These are phyloP conservation scores for Rutstroemia sydowiana DNA, from an alignment of 2,329 filamentous ascomycete genomes.

Conservation along the genomic window DNA sequence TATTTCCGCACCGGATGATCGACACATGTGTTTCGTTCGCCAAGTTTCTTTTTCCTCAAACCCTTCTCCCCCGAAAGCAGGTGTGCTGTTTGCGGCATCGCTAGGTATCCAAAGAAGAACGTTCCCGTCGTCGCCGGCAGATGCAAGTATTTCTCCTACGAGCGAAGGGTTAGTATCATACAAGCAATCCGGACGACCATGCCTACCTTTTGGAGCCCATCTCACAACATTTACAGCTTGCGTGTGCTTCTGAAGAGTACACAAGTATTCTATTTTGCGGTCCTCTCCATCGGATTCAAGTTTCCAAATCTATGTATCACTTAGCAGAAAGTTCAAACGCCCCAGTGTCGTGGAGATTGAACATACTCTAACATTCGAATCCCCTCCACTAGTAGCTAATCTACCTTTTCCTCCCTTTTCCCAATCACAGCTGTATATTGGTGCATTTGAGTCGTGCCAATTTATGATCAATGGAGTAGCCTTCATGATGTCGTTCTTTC, in stretches of 20 bases:
- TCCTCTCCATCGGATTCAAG: conserved; percentile 80
- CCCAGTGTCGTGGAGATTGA: neutral
- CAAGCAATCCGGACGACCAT: neutral
- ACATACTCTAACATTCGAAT: conserved; percentile 85
- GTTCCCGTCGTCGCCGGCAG: conserved; percentile 94
- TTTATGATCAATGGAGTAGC: conserved; percentile 92
- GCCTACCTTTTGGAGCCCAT: conserved; percentile 83
- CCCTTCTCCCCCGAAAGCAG: conserved; percentile 70
- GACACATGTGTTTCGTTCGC: conserved; percentile 96
- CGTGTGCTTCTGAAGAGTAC: conserved; percentile 86
- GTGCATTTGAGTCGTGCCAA: conserved; percentile 96
- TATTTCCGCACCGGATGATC: conserved; percentile 89
- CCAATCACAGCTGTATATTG: conserved; percentile 96
- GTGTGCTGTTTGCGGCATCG: conserved; percentile 62
- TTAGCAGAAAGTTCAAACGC: neutral
- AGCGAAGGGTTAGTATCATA: conserved; percentile 6
- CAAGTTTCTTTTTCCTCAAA: conserved; percentile 94
- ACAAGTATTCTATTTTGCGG: conserved; percentile 83
- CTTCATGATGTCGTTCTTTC: conserved; percentile 60
- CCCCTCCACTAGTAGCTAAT: conserved; percentile 87
- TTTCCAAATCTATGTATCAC: conserved; percentile 69
- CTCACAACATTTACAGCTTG: conserved; percentile 97
- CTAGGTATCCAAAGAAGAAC: conserved; percentile 87
- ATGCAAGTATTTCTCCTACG: conserved; percentile 83
- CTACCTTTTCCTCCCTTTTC: conserved; percentile 87